Base-by-base conservation (phyloP, 768 basidiomycete species). In the Hirschioporus abietinus region DNA sequence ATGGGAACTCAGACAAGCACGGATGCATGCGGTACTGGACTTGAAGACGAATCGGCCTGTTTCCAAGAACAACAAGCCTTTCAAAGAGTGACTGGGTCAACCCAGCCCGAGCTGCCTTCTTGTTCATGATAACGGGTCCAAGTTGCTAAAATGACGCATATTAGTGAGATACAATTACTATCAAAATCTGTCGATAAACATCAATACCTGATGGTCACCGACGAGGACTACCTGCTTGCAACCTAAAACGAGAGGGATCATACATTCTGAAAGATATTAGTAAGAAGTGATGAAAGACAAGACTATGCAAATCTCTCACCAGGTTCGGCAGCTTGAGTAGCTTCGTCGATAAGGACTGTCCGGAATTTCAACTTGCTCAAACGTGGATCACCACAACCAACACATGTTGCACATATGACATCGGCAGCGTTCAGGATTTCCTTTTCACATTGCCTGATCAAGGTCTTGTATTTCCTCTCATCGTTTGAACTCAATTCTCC, bases 1-100 rank as follows among this genome's bases (percentile, higher is more conserved):
- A 96, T 1, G 97, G 96, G 82, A 99, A 99, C 78, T 99, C 96
- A 59, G 97, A 99, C 64, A 99, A 83, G 76, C 96, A 99, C 8
- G 97, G 97, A 76, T 99, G 97, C 97, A 99, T 99, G 77, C 97
- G 96, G 75, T 99, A 99, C 78, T 99, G 97, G 30, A 99, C 97
- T 79, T 99, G 96, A 30, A 99, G 87, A 65, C 97, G 95, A 74
- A 99, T 99, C 24, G 97, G 97, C 30, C 95, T 86, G 77, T 99
- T 99, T 35, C 90, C 89, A 66, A 99, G 89, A 60, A 98, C 84
- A 69, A 99, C 95, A 61, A 99, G 89, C 60, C 97, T 91, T 76
- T 99, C 97, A 72, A 99, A 99, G 23, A 99, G 88, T 0, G 97
- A 99, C 74, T 99, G 97, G 0, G 96, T 98, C 52, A 99, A 85